Conservation (phyloP, 1,284 basidiomycete species). For the Leucoagaricus sp. region DNA sequence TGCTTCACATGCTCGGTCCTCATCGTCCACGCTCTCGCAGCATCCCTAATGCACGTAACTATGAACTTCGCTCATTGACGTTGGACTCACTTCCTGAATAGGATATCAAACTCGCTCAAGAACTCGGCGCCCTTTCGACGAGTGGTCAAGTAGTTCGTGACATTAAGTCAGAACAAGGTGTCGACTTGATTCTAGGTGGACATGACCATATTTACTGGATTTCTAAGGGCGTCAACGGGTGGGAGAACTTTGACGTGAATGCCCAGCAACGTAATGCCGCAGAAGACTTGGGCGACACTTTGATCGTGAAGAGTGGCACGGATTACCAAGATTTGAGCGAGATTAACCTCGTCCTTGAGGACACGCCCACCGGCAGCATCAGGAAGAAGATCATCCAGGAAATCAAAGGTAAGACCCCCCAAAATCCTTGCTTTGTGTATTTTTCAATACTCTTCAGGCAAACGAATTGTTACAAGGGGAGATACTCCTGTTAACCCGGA, state of each 20-base stretch:
- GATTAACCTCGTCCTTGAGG: conserved; percentile 49
- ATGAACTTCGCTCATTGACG: too few species aligned
- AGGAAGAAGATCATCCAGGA: conserved; percentile 51
- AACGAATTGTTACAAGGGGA: conserved; percentile 18
- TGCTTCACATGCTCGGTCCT: too few species aligned
- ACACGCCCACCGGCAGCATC: conserved; percentile 46
- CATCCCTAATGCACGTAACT: too few species aligned
- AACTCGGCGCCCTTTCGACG: conserved; percentile 42
- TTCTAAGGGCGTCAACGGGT: conserved; percentile 51
- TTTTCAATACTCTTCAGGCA: conserved; percentile 16
- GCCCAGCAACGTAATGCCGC: conserved; percentile 51
- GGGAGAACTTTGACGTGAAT: conserved; percentile 54
- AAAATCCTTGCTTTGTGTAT: not conserved
- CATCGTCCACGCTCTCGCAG: too few species aligned
- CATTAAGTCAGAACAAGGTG: conserved; percentile 51
- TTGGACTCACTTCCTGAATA: conserved; percentile 23
- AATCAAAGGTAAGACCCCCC: conserved; percentile 42
- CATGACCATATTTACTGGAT: conserved; percentile 72
- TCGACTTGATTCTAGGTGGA: conserved; percentile 69
- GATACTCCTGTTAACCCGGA: conserved; percentile 13
- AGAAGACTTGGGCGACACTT: conserved; percentile 54
- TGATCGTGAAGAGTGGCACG: conserved; percentile 66
- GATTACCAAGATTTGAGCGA: conserved; percentile 71
- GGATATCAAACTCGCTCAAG: conserved; percentile 47
- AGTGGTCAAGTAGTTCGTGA: conserved; percentile 33